Evolutionary conservation across 805 yeast species (phyloP).

Genomic region (Candida tammaniensis): DNA sequence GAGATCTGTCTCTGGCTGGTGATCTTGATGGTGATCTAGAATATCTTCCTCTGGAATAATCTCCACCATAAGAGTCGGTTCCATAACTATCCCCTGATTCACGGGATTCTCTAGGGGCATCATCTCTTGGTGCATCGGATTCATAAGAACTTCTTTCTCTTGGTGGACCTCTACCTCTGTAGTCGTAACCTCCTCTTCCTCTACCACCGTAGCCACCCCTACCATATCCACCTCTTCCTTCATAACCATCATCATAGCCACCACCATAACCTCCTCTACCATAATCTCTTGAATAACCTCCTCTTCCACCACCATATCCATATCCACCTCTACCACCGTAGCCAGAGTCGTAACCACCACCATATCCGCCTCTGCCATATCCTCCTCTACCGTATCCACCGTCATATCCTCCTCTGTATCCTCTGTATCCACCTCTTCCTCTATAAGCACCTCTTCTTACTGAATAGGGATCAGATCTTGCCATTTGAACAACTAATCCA

Average conservation of each 20-base stretch:
- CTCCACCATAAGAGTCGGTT: constrained; percentile 6
- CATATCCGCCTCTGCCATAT: constrained; percentile 20
- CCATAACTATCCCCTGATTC: constrained; percentile 16
- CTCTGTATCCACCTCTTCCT: constrained; percentile 26
- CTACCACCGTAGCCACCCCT: constrained; percentile 20
- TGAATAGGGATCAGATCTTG: constrained; percentile 52
- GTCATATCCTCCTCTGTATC: constrained; percentile 18
- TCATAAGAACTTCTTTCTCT: constrained; percentile 11
- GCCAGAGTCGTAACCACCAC: constrained; percentile 8
- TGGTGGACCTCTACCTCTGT: constrained; percentile 9
- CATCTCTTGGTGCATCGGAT: constrained; percentile 3
- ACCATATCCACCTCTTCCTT: constrained; percentile 9
- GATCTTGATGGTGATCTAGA: constrained; percentile 37
- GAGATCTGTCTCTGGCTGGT: constrained; percentile 37
- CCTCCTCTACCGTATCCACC: constrained; percentile 15
- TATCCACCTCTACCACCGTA: constrained; percentile 10
- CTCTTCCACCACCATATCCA: constrained; percentile 7
- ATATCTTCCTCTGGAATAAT: constrained; percentile 20
- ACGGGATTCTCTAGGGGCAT: constrained; percentile 11
- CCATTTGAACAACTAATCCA: constrained; percentile 52
- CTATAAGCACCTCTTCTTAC: constrained; percentile 34
- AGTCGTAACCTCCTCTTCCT: constrained; percentile 9
- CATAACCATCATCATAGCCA: too few relatives aligned
- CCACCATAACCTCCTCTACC: constrained; percentile 9
- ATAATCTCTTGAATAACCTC: too few relatives aligned